Percentiles rank a stretch among this genome's conserved stretches.
phyloP scores from a whole-genome alignment of 331 rosid genomes.

The Rosa hybrid region DNA sequence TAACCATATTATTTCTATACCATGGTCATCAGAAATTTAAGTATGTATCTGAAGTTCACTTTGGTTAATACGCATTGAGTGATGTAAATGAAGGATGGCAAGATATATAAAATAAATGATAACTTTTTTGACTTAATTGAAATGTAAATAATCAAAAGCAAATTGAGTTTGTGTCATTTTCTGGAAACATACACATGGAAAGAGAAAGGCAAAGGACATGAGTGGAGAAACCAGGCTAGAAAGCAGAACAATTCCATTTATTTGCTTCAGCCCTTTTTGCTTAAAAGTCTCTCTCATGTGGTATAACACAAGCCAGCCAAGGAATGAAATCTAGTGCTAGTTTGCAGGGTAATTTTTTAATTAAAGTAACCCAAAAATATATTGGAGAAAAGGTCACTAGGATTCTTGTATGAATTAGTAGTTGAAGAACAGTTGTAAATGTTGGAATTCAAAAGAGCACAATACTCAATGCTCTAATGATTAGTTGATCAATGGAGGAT shows the following conservation, averaged over 20 bases:
- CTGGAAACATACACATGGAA: constrained; percentile 26
- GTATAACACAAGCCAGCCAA: constrained; percentile 21
- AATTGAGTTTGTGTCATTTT: constrained; percentile 25
- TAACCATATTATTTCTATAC: not conserved
- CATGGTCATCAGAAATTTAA: not conserved
- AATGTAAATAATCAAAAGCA: not conserved
- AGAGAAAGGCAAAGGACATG: constrained; percentile 42
- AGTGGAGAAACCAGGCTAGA: constrained; percentile 62
- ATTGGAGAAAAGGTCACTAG: constrained; percentile 14
- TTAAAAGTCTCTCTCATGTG: constrained; percentile 37
- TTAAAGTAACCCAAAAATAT: constrained; percentile 16
- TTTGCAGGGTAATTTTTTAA: not conserved
- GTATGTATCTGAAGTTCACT: not conserved
- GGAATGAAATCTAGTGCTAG: constrained; percentile 41
- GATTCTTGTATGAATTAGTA: constrained; percentile 27
- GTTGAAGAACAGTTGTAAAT: constrained; percentile 42
- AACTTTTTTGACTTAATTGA: not conserved
- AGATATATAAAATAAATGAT: not conserved
- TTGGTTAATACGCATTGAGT: not conserved
- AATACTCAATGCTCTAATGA: constrained; percentile 42
- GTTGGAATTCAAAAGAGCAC: constrained; percentile 28
- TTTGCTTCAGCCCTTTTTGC: constrained; percentile 41
- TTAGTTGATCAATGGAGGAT: constrained; percentile 26
- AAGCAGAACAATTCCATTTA: constrained; percentile 44
- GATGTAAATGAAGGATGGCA: not conserved